Base-by-base conservation (phyloP, 345 rosid species). In the Bruguiera sexangula region DNA sequence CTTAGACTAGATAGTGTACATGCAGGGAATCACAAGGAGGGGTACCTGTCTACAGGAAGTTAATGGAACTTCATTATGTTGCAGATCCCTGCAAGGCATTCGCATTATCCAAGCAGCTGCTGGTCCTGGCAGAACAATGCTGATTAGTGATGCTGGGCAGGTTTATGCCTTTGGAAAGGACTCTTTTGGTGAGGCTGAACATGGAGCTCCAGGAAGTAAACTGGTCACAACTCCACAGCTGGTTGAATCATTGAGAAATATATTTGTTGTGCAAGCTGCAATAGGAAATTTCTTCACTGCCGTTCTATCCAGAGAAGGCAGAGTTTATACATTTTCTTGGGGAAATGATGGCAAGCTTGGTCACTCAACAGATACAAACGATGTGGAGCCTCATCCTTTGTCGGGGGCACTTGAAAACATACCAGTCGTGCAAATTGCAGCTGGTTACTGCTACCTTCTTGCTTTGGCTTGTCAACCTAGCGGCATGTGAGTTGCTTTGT, bases 391-490 rank as follows among this genome's bases (percentile, higher is more conserved):
- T 37, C 92, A 77, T 48, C 99, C 97, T 68, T 73, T 95, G 80
- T 66, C 85, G 69, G 99, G 99, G 5, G 85, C 89, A n/a, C 81
- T 95, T 58, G 96, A 95, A 83, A 92, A 92, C 73, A 75, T 86
- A 21, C 94, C 90, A 0, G 93, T 92, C 3, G 96, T 95, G 58
- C 99, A 95, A 66, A 92, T 95, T 69, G 87, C 97, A 0, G 96
- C 99, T 30, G 99, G 99, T 70, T 88, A 80, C 70, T 95, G 99
- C 82, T 95, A 87, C 76, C 96, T 95, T 57, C 99, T 95, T 82
- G 96, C 96, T 65, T 76, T 92, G 68, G 93, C 96, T 64, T 95
- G 85, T 73, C 88, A 95, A 76, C 96, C 97, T 2, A 83, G 80
- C 67, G 99, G 99, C 73, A 88, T 92, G 99, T 95, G 79, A 95